Percentiles rank a stretch among this genome's conserved stretches.
phyloP scores from a whole-genome alignment of 1,139 yeast genomes.

The Saccharomyces hybrid region DNA sequence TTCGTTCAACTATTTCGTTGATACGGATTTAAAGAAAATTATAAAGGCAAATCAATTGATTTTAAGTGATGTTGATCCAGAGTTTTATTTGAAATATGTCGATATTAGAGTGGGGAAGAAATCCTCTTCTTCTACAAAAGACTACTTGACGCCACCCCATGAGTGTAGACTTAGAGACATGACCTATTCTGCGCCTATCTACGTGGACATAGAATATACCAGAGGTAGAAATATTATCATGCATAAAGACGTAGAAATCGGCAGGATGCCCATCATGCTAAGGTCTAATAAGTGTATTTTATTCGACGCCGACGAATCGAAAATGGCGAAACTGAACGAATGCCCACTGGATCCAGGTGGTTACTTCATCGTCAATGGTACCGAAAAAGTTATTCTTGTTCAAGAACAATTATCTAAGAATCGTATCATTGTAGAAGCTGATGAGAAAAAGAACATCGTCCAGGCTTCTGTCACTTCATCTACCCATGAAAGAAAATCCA shows the following conservation, averaged over 20 bases:
- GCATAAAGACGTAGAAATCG: constrained; percentile 86
- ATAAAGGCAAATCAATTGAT: constrained; percentile 84
- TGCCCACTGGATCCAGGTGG: constrained; percentile 99
- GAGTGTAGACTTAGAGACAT: constrained; percentile 93
- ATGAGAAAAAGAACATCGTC: constrained; percentile 85
- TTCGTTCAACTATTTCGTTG: constrained; percentile 92
- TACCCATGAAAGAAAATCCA: constrained; percentile 95
- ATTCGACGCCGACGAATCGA: constrained; percentile 64
- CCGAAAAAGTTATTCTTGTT: constrained; percentile 91
- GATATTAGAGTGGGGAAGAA: constrained; percentile 85
- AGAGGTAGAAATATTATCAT: constrained; percentile 87
- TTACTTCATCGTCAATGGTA: constrained; percentile 93
- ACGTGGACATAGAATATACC: constrained; percentile 94
- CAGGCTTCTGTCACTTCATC: constrained; percentile 97
- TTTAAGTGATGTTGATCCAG: constrained; percentile 93
- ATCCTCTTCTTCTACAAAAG: constrained; percentile 42
- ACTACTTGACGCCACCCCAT: constrained; percentile 70
- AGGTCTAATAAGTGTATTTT: constrained; percentile 86
- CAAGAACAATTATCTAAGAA: constrained; percentile 96
- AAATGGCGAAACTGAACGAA: constrained; percentile 85
- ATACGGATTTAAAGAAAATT: constrained; percentile 84
- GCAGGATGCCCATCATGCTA: constrained; percentile 97
- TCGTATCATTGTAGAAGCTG: constrained; percentile 96
- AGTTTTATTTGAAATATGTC: constrained; percentile 81
- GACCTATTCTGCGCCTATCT: constrained; percentile 93